Percentiles rank a stretch among this genome's conserved stretches.
Conservation (phyloP, 768 basidiomycete species). For the Pulveroboletus ravenelii region DNA sequence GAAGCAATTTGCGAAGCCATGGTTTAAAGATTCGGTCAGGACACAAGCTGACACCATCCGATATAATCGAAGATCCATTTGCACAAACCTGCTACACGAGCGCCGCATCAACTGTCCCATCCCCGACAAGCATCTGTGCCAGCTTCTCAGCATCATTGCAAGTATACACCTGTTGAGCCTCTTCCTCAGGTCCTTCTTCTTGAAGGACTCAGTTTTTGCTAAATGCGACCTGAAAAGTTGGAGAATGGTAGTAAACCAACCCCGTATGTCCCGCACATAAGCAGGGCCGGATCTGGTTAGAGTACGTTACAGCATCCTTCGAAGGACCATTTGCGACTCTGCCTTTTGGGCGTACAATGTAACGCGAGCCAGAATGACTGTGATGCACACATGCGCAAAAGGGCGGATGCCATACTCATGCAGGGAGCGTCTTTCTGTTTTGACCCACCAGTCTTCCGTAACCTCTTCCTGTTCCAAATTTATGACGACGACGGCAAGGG, state of each 20-base stretch:
- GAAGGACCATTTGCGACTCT: not conserved
- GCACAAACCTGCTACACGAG: not conserved
- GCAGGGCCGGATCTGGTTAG: not conserved
- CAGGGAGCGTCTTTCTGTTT: not conserved
- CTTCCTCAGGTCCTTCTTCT: not conserved
- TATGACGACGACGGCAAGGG: slow-evolving; percentile 10
- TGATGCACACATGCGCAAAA: slow-evolving; percentile 13
- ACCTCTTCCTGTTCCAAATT: not conserved
- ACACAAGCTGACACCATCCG: too few relatives aligned
- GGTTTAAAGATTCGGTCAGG: too few relatives aligned
- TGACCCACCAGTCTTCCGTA: not conserved
- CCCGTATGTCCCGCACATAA: not conserved
- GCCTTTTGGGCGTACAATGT: not conserved
- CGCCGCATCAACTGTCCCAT: too few relatives aligned
- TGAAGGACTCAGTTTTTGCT: not conserved
- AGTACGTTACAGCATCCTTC: not conserved
- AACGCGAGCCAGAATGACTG: not conserved
- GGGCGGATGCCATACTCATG: not conserved
- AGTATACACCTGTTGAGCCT: not conserved
- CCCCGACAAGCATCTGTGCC: not conserved
- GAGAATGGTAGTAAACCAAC: not conserved
- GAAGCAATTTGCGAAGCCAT: too few relatives aligned
- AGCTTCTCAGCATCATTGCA: not conserved
- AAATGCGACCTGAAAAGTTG: not conserved
- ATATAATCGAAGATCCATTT: not conserved